phyloP scores from a whole-genome alignment of 1,284 basidiomycete species.

The Sutorius eximius region DNA sequence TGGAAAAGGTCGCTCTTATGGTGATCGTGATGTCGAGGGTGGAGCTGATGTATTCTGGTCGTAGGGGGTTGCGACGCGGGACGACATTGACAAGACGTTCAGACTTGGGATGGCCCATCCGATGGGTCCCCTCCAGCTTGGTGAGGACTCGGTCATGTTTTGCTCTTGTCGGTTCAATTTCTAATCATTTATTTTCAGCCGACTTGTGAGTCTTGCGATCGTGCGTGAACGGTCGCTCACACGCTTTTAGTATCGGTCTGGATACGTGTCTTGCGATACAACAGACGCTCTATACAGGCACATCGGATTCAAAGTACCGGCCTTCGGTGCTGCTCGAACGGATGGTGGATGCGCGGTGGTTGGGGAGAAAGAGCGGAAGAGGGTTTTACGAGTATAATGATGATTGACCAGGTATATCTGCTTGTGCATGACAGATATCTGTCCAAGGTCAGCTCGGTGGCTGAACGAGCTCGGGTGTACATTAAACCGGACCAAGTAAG shows the following conservation, averaged over 20 bases:
- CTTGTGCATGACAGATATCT: neutral
- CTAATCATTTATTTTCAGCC: slow-evolving; percentile 42
- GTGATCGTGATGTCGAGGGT: neutral
- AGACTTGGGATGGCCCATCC: slow-evolving; percentile 95
- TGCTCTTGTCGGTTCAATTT: neutral
- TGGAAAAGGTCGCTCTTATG: slow-evolving; percentile 66
- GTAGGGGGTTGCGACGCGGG: slow-evolving; percentile 84
- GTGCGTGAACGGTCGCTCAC: slow-evolving; percentile 5
- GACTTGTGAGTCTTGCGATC: slow-evolving; percentile 63
- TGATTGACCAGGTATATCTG: slow-evolving; percentile 1
- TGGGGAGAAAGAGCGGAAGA: slow-evolving; percentile 88
- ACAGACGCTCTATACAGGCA: slow-evolving; percentile 84
- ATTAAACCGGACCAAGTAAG: neutral
- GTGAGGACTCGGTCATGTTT: slow-evolving; percentile 36
- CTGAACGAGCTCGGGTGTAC: neutral
- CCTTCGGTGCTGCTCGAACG: slow-evolving; percentile 86
- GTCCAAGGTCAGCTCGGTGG: neutral
- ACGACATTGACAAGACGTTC: slow-evolving; percentile 95
- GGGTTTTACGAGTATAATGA: slow-evolving; percentile 80
- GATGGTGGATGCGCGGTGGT: slow-evolving; percentile 97
- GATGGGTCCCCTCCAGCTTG: slow-evolving; percentile 88
- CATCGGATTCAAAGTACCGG: slow-evolving; percentile 96
- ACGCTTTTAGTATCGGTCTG: slow-evolving; percentile 74
- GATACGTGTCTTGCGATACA: slow-evolving; percentile 92
- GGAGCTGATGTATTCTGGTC: neutral